Evolutionary conservation across 345 rosid species (phyloP).

Genomic region (Sisymbrium altissimum): DNA sequence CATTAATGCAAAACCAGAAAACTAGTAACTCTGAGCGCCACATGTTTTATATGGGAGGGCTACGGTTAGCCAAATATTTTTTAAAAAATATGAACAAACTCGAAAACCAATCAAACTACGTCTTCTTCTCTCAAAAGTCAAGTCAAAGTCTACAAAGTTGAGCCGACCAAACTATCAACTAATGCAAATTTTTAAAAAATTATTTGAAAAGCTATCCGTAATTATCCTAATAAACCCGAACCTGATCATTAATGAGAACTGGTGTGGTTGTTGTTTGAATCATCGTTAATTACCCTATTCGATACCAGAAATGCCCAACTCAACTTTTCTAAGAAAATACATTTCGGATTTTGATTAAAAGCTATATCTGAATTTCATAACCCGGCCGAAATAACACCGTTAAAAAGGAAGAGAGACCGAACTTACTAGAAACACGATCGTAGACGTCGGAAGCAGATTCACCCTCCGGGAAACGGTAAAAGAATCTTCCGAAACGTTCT

Average conservation of each 20-base stretch:
- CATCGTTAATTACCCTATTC: not conserved
- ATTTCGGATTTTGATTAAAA: no score
- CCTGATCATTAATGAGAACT: not conserved
- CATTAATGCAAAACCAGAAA: not conserved
- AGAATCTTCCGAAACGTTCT: conserved; percentile 78
- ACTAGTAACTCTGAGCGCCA: not conserved
- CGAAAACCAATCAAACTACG: conserved; percentile 6
- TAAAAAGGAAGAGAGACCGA: not conserved
- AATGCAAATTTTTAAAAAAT: not conserved
- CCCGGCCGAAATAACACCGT: no score
- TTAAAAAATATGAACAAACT: not conserved
- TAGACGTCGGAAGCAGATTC: conserved; percentile 97
- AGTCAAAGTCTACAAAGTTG: conserved; percentile 14
- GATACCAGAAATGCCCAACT: not conserved
- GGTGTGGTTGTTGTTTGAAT: not conserved
- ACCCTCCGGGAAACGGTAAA: conserved; percentile 89
- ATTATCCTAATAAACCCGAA: no score
- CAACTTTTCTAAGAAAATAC: not conserved
- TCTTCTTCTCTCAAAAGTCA: not conserved
- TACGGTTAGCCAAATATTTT: no score
- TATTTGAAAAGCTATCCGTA: not conserved
- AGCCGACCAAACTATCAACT: not conserved
- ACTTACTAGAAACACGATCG: conserved; percentile 89
- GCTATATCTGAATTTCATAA: no score
- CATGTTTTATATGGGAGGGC: no score